Percentiles rank a stretch among this genome's conserved stretches.
Conservation (phyloP, 208 protist genomes). For the Leishmania martiniquensis region DNA sequence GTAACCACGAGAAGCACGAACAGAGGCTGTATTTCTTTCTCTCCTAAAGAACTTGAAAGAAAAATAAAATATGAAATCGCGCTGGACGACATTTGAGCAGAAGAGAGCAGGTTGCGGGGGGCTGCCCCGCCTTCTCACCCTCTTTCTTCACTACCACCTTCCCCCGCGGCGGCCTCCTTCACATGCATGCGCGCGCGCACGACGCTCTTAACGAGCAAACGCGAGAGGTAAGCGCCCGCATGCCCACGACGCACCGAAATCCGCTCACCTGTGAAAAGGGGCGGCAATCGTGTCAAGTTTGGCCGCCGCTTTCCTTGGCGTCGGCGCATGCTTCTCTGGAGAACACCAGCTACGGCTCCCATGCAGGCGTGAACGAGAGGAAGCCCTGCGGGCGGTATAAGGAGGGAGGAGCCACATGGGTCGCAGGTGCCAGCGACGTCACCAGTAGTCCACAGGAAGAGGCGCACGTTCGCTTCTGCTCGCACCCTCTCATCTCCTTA, state of each 20-base stretch:
- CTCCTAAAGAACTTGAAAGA: neutral
- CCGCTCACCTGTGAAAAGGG: neutral
- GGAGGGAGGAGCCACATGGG: neutral
- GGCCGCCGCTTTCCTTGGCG: neutral
- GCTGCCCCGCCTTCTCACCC: neutral
- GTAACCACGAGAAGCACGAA: constrained; percentile 1
- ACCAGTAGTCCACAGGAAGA: neutral
- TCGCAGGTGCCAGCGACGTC: neutral
- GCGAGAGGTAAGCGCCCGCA: neutral
- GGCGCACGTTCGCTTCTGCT: neutral
- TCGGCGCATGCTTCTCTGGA: neutral
- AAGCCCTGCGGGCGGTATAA: neutral
- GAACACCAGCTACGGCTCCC: neutral
- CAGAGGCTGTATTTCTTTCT: neutral
- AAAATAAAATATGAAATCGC: neutral
- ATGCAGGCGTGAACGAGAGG: neutral
- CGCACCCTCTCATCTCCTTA: too few species aligned
- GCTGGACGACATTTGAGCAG: too few species aligned
- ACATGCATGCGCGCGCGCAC: neutral
- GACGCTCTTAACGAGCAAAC: neutral
- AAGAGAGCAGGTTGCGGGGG: too few species aligned
- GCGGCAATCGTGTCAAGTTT: neutral
- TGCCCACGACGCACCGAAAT: neutral
- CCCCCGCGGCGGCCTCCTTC: neutral
- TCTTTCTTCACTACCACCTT: neutral